phyloP scores from a whole-genome alignment of 2,329 filamentous ascomycete species.

The Fusarium nanum region DNA sequence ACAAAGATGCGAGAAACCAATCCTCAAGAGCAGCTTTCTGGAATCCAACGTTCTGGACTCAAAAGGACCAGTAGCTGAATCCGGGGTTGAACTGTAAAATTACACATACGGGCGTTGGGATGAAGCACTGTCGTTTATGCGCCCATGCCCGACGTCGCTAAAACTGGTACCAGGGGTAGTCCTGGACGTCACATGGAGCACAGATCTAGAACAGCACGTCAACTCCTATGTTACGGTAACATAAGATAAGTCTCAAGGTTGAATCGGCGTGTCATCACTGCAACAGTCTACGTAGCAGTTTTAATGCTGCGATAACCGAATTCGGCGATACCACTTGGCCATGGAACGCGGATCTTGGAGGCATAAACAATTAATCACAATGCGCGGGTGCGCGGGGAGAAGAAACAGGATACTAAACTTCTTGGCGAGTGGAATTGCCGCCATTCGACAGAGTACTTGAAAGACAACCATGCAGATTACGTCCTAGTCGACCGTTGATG shows the following conservation, averaged over 20 bases:
- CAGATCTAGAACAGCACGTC: not conserved
- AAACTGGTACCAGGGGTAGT: not conserved
- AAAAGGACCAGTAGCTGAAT: not conserved
- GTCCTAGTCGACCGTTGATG: slow-evolving; percentile 6
- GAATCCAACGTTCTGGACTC: not conserved
- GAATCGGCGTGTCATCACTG: not conserved
- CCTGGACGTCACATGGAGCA: not conserved
- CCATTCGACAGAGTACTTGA: not conserved
- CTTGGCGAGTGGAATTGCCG: not conserved
- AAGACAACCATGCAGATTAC: not conserved
- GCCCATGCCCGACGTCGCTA: not conserved
- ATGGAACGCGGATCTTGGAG: not conserved
- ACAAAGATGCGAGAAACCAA: not conserved
- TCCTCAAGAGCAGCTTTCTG: not conserved
- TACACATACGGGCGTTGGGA: not conserved
- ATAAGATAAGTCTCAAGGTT: not conserved
- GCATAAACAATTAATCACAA: not conserved
- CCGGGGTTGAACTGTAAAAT: not conserved
- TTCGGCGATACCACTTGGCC: not conserved
- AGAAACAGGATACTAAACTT: not conserved
- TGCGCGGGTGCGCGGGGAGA: not conserved
- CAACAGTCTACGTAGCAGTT: slow-evolving; percentile 5
- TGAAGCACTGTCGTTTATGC: not conserved
- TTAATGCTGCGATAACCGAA: not conserved
- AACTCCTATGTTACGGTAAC: not conserved